These are phyloP conservation scores for Penicillium ucsense DNA, from an alignment of 495 filamentous ascomycete species.

Conservation along the genomic window DNA sequence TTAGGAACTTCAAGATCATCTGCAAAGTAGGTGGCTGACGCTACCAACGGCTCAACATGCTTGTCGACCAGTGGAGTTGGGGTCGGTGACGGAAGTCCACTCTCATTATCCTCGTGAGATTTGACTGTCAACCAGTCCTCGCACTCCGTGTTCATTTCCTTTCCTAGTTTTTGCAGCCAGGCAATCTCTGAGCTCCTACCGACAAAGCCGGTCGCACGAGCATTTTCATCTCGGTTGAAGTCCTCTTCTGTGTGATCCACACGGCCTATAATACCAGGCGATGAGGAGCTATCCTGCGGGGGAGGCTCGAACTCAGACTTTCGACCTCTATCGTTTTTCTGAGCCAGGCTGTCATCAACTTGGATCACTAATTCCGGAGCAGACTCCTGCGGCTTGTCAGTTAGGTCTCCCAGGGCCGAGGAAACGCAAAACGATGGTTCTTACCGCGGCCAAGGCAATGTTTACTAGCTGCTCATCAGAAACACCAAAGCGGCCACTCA, in stretches of 20 bases:
- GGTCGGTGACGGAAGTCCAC: constrained; percentile 18
- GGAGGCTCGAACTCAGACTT: constrained; percentile 12
- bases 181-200: constrained; percentile 51
- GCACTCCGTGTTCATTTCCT: constrained; percentile 24
- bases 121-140: constrained; percentile 12
- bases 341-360: constrained; percentile 3
- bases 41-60: constrained; percentile 18
- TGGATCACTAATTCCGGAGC: constrained; percentile 14
- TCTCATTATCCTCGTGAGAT: constrained; percentile 12
- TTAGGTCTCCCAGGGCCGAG: not conserved
- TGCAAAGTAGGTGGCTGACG: constrained; percentile 35
- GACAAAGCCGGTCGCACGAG: constrained; percentile 44
- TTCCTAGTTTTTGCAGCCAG: constrained; percentile 45
- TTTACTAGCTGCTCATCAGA: constrained; percentile 33
- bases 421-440: constrained; percentile 1
- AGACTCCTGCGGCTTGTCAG: constrained; percentile 18
- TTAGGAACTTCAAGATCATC: constrained; percentile 42
- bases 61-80: constrained; percentile 18
- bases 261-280: constrained; percentile 38
- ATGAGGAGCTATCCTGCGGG: constrained; percentile 15
- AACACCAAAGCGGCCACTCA: constrained; percentile 28
- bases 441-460: constrained; percentile 25
- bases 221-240: constrained; percentile 40
- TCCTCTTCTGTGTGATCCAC: constrained; percentile 51
- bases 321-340: constrained; percentile 8